These are phyloP conservation scores for Venustampulla echinocandica DNA, from an alignment of 495 filamentous ascomycete genomes.

Conservation along the genomic window DNA sequence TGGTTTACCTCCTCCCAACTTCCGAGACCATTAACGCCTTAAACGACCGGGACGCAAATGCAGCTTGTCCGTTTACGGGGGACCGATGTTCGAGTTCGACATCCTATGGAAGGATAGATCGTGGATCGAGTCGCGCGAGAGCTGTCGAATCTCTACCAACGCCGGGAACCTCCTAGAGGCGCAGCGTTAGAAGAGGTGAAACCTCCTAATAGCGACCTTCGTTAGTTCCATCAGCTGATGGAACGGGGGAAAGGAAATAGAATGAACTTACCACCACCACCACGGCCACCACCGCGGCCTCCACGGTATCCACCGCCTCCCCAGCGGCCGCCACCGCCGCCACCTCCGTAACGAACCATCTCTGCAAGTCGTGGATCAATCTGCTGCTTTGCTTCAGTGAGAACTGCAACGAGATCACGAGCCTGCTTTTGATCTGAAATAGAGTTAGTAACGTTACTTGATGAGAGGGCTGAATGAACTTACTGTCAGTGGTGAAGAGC, in stretches of 20 bases:
- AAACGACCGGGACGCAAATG: conserved; percentile 22
- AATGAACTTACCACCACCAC: conserved; percentile 29
- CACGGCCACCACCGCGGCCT: conserved; percentile 54
- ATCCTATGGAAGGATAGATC: neutral
- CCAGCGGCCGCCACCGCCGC: conserved; percentile 67
- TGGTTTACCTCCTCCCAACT: conserved; percentile 18
- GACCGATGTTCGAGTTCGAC: conserved; percentile 9
- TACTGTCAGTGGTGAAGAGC: conserved; percentile 97
- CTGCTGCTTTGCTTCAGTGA: conserved; percentile 96
- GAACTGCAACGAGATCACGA: conserved; percentile 86
- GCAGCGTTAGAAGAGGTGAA: conserved; percentile 58
- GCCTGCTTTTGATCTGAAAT: conserved; percentile 83
- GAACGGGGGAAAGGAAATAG: conserved; percentile 16
- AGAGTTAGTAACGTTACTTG: conserved; percentile 9
- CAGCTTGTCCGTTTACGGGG: conserved; percentile 5
- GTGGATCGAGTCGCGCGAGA: conserved; percentile 7
- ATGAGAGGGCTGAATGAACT: conserved; percentile 30
- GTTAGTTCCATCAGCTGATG: conserved; percentile 27
- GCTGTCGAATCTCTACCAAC: conserved; percentile 40
- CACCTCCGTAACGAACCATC: conserved; percentile 89
- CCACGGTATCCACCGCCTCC: conserved; percentile 57
- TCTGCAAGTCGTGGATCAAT: conserved; percentile 92
- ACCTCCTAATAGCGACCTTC: conserved; percentile 28
- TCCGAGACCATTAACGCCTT: conserved; percentile 19
- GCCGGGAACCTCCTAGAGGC: conserved; percentile 51